Evolutionary conservation across 1,284 basidiomycete species (phyloP).

Genomic region (Volvariella surrecta): DNA sequence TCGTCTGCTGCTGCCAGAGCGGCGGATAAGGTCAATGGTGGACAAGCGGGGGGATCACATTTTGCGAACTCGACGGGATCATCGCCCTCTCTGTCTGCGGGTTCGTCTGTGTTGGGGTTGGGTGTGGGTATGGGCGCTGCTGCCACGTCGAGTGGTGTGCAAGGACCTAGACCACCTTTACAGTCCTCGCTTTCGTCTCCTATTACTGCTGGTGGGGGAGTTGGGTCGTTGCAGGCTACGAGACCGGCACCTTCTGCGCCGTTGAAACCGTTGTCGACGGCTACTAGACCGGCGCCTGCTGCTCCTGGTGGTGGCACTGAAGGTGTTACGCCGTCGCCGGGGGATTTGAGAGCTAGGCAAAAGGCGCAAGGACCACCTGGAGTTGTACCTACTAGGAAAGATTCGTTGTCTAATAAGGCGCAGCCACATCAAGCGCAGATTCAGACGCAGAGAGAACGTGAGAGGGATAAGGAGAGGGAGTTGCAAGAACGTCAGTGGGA

Average conservation of each 20-base stretch:
- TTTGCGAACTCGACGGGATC: too few species aligned
- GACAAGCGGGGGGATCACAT: slow-evolving; percentile 30
- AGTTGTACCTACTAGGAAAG: slow-evolving; percentile 35
- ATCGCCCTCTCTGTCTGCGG: too few species aligned
- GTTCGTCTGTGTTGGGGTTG: too few species aligned
- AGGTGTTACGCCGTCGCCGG: slow-evolving; percentile 49
- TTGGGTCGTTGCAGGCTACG: slow-evolving; percentile 21
- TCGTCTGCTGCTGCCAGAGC: slow-evolving; percentile 44
- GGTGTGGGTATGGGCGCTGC: neutral
- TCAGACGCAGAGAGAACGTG: slow-evolving; percentile 20
- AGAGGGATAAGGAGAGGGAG: slow-evolving; percentile 19
- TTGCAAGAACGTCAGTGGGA: slow-evolving; percentile 10
- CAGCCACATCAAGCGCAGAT: slow-evolving; percentile 19
- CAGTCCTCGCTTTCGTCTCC: slow-evolving; percentile 18
- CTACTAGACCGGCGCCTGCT: neutral
- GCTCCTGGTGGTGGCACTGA: slow-evolving; percentile 21
- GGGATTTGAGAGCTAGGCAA: slow-evolving; percentile 53
- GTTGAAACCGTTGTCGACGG: neutral
- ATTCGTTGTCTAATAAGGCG: slow-evolving; percentile 28
- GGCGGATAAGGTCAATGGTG: slow-evolving; percentile 57
- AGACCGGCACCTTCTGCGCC: slow-evolving; percentile 55
- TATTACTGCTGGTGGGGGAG: too few species aligned
- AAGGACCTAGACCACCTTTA: slow-evolving; percentile 20
- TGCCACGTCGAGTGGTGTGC: slow-evolving; percentile 9
- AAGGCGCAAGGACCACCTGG: slow-evolving; percentile 46